Evolutionary conservation across 257 asterid species (phyloP).

Genomic region (Plantago major): DNA sequence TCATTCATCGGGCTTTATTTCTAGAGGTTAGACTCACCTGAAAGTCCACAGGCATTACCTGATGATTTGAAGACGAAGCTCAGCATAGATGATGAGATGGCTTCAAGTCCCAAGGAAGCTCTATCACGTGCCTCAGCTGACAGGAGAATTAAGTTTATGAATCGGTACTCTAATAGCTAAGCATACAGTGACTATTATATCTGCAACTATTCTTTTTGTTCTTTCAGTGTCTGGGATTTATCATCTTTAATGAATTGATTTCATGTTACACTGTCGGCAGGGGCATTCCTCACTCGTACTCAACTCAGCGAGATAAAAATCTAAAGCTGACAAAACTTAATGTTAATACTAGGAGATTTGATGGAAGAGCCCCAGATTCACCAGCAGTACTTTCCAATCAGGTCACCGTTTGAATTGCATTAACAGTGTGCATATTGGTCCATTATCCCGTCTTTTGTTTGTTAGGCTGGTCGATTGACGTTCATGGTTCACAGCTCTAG

Average conservation of each 20-base stretch:
- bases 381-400: conserved; percentile 77
- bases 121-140: conserved; percentile 91
- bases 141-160: conserved; percentile 83
- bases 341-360: conserved; percentile 67
- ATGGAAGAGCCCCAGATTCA: conserved; percentile 84
- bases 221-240: neutral
- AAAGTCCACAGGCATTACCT: conserved; percentile 66
- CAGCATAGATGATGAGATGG: conserved; percentile 84
- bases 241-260: conserved; percentile 11
- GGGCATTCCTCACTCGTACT: conserved; percentile 67
- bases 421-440: conserved; percentile 13
- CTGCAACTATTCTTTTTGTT: too few species aligned
- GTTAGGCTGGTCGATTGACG: conserved; percentile 12
- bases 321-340: conserved; percentile 79
- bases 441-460: neutral
- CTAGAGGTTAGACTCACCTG: conserved; percentile 18
- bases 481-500: too few species aligned
- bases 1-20: conserved; percentile 14
- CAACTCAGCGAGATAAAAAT: conserved; percentile 71
- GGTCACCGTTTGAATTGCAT: conserved; percentile 33
- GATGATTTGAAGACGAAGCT: conserved; percentile 91
- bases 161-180: conserved; percentile 39
- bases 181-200: too few species aligned
- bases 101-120: conserved; percentile 97
- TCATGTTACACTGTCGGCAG: conserved; percentile 38